Evolutionary conservation across 345 rosid genomes (phyloP).

Genomic region (Aegle marmelos): DNA sequence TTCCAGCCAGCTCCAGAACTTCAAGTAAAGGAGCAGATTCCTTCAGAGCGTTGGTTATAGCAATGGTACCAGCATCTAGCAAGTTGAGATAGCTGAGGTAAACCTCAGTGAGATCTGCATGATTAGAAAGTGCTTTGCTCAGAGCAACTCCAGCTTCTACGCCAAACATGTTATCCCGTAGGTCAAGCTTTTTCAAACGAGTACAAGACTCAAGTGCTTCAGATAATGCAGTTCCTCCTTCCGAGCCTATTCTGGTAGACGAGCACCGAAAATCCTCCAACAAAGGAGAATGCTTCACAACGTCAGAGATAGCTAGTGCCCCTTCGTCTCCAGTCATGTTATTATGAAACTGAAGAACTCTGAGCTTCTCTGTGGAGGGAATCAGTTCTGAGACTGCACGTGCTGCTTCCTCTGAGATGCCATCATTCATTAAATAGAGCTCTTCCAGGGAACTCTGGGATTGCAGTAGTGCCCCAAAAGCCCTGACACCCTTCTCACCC

Average conservation of each 20-base stretch:
- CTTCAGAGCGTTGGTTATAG: slow-evolving; percentile 58
- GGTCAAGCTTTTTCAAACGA: slow-evolving; percentile 70
- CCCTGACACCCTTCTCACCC: slow-evolving; percentile 93
- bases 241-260: slow-evolving; percentile 76
- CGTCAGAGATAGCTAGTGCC: slow-evolving; percentile 66
- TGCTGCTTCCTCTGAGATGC: slow-evolving; percentile 95
- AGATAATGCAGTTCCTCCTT: slow-evolving; percentile 78
- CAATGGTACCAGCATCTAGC: slow-evolving; percentile 73
- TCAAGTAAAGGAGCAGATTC: slow-evolving; percentile 63
- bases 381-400: slow-evolving; percentile 69
- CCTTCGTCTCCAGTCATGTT: slow-evolving; percentile 95
- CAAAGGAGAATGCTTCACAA: slow-evolving; percentile 57
- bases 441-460: slow-evolving; percentile 77
- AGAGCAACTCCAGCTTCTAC: slow-evolving; percentile 69
- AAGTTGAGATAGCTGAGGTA: slow-evolving; percentile 84
- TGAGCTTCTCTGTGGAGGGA: slow-evolving; percentile 82
- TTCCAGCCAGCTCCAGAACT: slow-evolving; percentile 90
- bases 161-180: slow-evolving; percentile 90
- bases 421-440: slow-evolving; percentile 82
- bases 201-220: slow-evolving; percentile 67
- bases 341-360: slow-evolving; percentile 79
- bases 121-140: slow-evolving; percentile 64
- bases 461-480: slow-evolving; percentile 64
- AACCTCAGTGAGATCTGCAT: slow-evolving; percentile 56
- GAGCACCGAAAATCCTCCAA: slow-evolving; percentile 85